phyloP scores from a whole-genome alignment of 225 moss, liverwort and hornwort species.

The Bryoerythrophyllum caledonicum region DNA sequence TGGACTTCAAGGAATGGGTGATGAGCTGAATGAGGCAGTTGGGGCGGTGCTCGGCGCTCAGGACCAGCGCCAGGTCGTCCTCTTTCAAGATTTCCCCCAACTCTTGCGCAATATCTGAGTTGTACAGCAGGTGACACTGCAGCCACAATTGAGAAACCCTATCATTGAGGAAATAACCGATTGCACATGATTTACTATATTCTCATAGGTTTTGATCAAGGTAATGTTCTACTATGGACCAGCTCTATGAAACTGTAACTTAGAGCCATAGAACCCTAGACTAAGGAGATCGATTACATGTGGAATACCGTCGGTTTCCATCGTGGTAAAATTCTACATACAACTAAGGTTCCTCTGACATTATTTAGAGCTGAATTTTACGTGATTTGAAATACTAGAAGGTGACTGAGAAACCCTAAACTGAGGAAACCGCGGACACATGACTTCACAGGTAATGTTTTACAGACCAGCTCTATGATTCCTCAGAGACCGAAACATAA shows the following conservation, averaged over 20 bases:
- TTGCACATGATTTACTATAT: not conserved
- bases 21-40: conserved; percentile 89
- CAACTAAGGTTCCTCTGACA: too few relatives aligned
- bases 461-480: too few relatives aligned
- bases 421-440: too few relatives aligned
- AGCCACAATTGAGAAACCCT: not conserved
- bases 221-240: not conserved
- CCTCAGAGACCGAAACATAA: too few relatives aligned
- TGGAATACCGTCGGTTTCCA: too few relatives aligned
- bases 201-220: too few relatives aligned
- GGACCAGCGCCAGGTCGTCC: conserved; percentile 68
- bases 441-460: too few relatives aligned
- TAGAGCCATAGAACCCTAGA: not conserved
- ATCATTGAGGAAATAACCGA: not conserved
- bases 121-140: conserved; percentile 77
- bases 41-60: conserved; percentile 65
- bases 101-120: conserved; percentile 56
- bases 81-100: conserved; percentile 64
- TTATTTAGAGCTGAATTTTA: too few relatives aligned
- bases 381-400: too few relatives aligned
- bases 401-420: too few relatives aligned
- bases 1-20: conserved; percentile 53
- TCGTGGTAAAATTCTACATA: too few relatives aligned
- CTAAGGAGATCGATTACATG: too few relatives aligned
- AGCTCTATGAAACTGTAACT: conserved; percentile 1